Evolutionary conservation across 208 protist genomes (phyloP).

Genomic region (Trypanosoma scelopori): DNA sequence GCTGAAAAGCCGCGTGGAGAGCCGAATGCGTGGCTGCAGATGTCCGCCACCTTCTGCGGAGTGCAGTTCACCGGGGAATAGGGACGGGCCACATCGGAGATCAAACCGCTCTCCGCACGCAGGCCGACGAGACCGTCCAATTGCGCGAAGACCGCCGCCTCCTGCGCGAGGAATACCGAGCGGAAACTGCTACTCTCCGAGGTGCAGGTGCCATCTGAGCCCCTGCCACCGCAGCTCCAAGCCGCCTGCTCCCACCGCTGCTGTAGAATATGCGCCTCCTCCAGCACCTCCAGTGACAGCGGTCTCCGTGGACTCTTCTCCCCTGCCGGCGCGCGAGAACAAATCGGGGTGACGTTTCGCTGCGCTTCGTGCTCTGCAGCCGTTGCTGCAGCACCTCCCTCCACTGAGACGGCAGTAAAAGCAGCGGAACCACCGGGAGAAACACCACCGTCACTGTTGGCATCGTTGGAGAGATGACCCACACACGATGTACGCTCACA

Average conservation of each 20-base stretch:
- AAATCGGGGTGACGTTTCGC: no score
- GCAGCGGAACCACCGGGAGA: background rate
- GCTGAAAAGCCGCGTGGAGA: background rate
- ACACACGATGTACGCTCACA: background rate
- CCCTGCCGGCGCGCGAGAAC: no score
- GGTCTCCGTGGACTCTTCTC: no score
- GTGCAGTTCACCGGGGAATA: slow-evolving; percentile 3
- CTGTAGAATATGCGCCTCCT: background rate
- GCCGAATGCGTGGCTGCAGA: slow-evolving; percentile 1
- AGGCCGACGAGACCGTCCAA: background rate
- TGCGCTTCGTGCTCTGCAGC: no score
- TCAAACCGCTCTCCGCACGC: background rate
- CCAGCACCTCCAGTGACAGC: background rate
- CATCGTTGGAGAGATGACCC: background rate
- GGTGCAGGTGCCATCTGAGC: background rate
- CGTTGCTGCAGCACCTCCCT: background rate
- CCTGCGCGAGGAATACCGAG: background rate
- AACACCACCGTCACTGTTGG: background rate
- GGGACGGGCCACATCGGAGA: background rate
- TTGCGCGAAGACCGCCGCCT: background rate
- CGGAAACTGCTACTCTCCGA: slow-evolving; percentile 9
- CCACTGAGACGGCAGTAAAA: background rate
- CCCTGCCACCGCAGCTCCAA: background rate
- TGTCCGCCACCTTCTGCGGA: background rate
- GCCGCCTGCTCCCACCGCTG: background rate